Evolutionary conservation across 305 asterid genomes (phyloP).

Genomic region (Plantago coronopus): DNA sequence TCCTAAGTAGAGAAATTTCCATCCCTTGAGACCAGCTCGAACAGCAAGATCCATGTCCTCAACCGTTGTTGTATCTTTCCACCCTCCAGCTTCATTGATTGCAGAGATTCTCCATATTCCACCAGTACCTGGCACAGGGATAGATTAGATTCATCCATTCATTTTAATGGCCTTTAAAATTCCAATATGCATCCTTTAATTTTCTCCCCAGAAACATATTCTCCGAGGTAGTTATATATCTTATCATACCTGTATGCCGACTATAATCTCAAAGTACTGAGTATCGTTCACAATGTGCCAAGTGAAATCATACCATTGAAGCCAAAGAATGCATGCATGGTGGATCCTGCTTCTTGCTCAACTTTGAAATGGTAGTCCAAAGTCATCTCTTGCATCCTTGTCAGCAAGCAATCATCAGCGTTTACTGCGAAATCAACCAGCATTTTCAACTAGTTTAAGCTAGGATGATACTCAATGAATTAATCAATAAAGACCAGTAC

Average conservation of each 20-base stretch:
- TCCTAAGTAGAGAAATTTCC: constrained; percentile 80
- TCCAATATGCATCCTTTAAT: too few species aligned
- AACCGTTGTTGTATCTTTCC: constrained; percentile 90
- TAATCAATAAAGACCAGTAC: too few species aligned
- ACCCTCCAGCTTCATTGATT: constrained; percentile 83
- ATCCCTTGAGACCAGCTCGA: constrained; percentile 86
- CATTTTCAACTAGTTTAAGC: constrained; percentile 6
- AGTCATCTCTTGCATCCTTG: constrained; percentile 86
- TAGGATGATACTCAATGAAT: not conserved
- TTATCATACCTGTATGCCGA: too few species aligned
- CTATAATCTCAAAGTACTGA: not conserved
- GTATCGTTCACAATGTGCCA: too few species aligned
- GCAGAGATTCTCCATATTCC: constrained; percentile 82
- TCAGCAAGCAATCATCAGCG: constrained; percentile 86
- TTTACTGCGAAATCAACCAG: constrained; percentile 44
- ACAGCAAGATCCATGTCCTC: constrained; percentile 97
- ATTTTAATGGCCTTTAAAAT: too few species aligned
- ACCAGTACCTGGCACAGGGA: constrained; percentile 52
- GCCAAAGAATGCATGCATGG: constrained; percentile 78
- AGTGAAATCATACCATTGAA: constrained; percentile 47
- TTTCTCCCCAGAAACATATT: too few species aligned
- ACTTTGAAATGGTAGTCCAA: constrained; percentile 75
- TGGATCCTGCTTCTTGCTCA: constrained; percentile 93
- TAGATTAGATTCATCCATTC: not conserved
- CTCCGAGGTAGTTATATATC: too few species aligned